Percentiles rank a stretch among this genome's conserved stretches.
Conservation (phyloP, 306 rosid genomes). For the Rosa chinensis region DNA sequence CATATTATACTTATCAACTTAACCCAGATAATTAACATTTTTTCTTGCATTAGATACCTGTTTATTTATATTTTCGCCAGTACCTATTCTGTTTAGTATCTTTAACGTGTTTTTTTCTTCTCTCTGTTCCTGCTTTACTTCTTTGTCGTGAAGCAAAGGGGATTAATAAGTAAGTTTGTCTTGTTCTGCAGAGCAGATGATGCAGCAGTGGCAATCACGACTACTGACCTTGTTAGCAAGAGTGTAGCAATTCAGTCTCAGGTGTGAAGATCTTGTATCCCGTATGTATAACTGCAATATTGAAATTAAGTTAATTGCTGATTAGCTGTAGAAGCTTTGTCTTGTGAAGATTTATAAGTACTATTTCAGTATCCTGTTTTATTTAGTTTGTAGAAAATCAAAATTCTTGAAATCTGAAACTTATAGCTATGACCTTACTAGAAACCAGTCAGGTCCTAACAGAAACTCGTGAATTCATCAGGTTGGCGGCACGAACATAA, state of each 20-base stretch:
- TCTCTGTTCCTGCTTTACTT: constrained; percentile 3
- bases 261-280: constrained; percentile 44
- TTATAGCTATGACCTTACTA: neutral
- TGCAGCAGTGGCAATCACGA: constrained; percentile 96
- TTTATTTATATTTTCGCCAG: neutral
- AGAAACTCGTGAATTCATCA: constrained; percentile 31
- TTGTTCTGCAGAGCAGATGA: constrained; percentile 70
- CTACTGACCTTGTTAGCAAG: constrained; percentile 95
- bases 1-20: constrained; percentile 20
- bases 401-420: neutral
- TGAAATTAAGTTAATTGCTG: neutral
- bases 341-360: neutral
- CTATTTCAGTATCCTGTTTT: neutral
- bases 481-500: constrained; percentile 72
- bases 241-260: constrained; percentile 84
- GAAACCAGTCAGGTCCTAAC: constrained; percentile 11
- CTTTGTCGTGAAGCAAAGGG: neutral
- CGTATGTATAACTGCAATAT: neutral
- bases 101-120: neutral
- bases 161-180: neutral
- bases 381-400: neutral
- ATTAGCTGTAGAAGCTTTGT: neutral
- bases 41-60: neutral
- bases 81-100: neutral
- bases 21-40: neutral